phyloP scores from a whole-genome alignment of 768 basidiomycete genomes.

The Cyathus striatus region DNA sequence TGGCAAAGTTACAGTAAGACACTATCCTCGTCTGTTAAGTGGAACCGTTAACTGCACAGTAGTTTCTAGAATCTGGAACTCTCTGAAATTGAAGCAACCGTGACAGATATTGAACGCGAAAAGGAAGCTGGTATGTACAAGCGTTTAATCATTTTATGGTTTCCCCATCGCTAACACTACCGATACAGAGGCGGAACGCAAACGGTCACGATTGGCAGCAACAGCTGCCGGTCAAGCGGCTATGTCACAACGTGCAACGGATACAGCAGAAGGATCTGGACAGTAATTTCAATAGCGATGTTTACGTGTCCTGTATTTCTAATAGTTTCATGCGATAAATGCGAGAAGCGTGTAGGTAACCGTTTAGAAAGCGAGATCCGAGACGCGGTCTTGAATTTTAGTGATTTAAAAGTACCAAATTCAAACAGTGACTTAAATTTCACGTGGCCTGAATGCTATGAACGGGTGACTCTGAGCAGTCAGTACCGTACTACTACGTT shows the following conservation, averaged over 20 bases:
- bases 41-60: too few species aligned
- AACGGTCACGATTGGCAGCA: conserved; percentile 83
- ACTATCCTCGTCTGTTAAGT: too few species aligned
- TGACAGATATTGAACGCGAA: conserved; percentile 90
- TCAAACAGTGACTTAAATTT: too few species aligned
- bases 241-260: conserved; percentile 61
- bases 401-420: too few species aligned
- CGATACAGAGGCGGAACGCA: conserved; percentile 91
- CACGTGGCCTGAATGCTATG: too few species aligned
- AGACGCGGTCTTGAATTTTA: too few species aligned
- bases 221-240: conserved; percentile 90
- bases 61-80: conserved; percentile 88
- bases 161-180: conserved; percentile 1
- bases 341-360: too few species aligned
- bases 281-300: conserved; percentile 18
- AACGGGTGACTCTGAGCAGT: too few species aligned
- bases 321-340: too few species aligned
- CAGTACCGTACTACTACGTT: too few species aligned
- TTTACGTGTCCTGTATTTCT: too few species aligned
- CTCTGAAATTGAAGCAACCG: conserved; percentile 86
- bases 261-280: conserved; percentile 22
- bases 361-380: too few species aligned
- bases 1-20: conserved; percentile 80
- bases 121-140: conserved; percentile 79
- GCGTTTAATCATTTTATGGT: neutral